phyloP scores from a whole-genome alignment of 345 rosid species.

The Camelina laxa region DNA sequence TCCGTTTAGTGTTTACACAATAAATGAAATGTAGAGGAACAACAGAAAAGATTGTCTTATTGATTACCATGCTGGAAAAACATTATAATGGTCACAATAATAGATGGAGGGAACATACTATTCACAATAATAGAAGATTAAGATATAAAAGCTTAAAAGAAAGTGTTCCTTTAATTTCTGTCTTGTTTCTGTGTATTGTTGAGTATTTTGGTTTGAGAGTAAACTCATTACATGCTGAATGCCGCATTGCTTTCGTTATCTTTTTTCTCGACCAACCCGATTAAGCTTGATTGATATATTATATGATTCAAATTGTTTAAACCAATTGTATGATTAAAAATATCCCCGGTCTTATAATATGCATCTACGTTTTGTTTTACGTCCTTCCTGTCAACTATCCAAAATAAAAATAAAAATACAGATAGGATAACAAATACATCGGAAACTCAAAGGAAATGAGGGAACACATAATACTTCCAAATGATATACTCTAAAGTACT shows the following conservation, averaged over 20 bases:
- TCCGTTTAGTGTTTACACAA: too few relatives aligned
- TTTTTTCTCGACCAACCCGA: too few relatives aligned
- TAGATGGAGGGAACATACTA: too few relatives aligned
- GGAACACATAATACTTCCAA: conserved; percentile 26
- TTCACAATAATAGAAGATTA: too few relatives aligned
- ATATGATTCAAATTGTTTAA: neutral
- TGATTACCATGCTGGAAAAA: neutral
- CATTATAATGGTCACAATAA: too few relatives aligned
- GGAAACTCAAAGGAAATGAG: conserved; percentile 41
- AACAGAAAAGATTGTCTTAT: neutral
- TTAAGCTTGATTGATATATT: neutral
- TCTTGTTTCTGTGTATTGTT: too few relatives aligned
- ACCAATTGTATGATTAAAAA: neutral
- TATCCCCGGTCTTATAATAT: conserved; percentile 10
- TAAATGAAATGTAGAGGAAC: too few relatives aligned
- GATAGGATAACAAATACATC: conserved; percentile 35
- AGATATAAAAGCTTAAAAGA: too few relatives aligned
- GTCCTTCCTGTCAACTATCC: conserved; percentile 23
- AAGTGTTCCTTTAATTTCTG: too few relatives aligned
- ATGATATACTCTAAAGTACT: neutral
- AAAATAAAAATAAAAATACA: conserved; percentile 30
- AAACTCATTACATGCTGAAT: neutral
- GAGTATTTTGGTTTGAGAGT: too few relatives aligned
- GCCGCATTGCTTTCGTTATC: neutral
- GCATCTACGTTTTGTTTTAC: neutral